A percentile compares a stretch with the other conserved stretches of the same genome.
Conservation (phyloP, 2,329 filamentous ascomycete species). For the Apiospora malaysiana region DNA sequence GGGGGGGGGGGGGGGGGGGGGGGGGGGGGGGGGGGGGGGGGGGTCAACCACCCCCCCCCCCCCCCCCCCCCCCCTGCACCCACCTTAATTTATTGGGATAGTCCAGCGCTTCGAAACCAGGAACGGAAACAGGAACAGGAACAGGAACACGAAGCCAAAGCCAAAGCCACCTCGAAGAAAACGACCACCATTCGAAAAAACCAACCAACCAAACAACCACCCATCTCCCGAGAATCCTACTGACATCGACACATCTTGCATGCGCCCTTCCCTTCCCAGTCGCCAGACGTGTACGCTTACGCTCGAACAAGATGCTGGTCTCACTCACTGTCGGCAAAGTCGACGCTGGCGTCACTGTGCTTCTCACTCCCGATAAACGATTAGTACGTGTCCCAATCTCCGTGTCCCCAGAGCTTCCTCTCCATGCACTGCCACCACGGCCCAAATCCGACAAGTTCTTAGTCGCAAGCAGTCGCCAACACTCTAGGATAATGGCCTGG, state of each 20-base stretch:
- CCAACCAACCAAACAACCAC: neutral
- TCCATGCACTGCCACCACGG: neutral
- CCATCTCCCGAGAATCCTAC: neutral
- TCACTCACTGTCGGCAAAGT: constrained; percentile 99
- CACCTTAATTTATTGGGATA: neutral
- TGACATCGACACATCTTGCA: neutral
- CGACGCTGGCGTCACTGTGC: constrained; percentile 95
- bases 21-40: no score
- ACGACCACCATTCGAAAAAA: neutral
- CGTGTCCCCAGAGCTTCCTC: constrained; percentile 2
- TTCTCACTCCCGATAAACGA: constrained; percentile 95
- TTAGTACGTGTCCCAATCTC: constrained; percentile 65
- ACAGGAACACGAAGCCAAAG: neutral
- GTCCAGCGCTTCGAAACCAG: constrained; percentile 1
- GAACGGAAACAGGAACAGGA: neutral
- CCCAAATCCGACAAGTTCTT: neutral
- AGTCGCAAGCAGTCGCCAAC: constrained; percentile 29
- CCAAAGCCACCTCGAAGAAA: neutral
- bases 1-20: no score
- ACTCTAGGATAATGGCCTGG: neutral
- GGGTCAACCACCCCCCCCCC: no score
- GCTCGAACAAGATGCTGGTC: constrained; percentile 75
- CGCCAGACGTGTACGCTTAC: constrained; percentile 10
- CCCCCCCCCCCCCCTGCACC: neutral
- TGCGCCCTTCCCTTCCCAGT: neutral